A percentile compares a stretch with the other conserved stretches of the same genome.
These are phyloP conservation scores for Apiotrichum mycotoxinovorans DNA, from an alignment of 1,284 basidiomycete genomes.

Conservation along the genomic window DNA sequence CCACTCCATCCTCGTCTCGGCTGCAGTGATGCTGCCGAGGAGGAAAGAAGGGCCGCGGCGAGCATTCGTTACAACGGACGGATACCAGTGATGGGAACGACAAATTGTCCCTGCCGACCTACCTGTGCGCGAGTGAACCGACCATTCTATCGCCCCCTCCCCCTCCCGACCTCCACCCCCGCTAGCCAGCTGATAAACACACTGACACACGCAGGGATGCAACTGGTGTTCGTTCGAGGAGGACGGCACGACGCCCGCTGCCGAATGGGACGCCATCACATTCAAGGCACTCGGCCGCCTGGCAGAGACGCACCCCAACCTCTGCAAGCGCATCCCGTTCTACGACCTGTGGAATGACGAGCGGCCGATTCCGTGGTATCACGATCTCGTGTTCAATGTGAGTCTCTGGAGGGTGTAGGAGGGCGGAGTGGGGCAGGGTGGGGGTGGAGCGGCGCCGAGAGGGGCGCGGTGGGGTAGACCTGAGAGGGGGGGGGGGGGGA, in stretches of 20 bases:
- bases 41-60: too few relatives aligned
- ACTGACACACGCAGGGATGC: slow-evolving; percentile 54
- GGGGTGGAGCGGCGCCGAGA: background rate
- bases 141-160: background rate
- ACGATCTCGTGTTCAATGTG: slow-evolving; percentile 56
- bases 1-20: too few relatives aligned
- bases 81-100: too few relatives aligned
- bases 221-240: slow-evolving; percentile 63
- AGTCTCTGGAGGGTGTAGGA: slow-evolving; percentile 20
- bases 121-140: too few relatives aligned
- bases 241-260: slow-evolving; percentile 27
- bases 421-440: background rate
- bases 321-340: slow-evolving; percentile 53
- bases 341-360: slow-evolving; percentile 49
- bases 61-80: too few relatives aligned
- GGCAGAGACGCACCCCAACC: slow-evolving; percentile 51
- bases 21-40: too few relatives aligned
- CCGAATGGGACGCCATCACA: slow-evolving; percentile 42
- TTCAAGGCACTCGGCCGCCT: slow-evolving; percentile 55
- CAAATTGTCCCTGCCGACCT: too few relatives aligned
- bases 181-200: background rate
- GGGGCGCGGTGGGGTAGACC: too few relatives aligned
- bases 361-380: slow-evolving; percentile 55
- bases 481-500: too few relatives aligned
- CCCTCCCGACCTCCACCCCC: background rate